Evolutionary conservation across 2,329 filamentous ascomycete species (phyloP).

Genomic region (Proliferodiscus dingleyae): DNA sequence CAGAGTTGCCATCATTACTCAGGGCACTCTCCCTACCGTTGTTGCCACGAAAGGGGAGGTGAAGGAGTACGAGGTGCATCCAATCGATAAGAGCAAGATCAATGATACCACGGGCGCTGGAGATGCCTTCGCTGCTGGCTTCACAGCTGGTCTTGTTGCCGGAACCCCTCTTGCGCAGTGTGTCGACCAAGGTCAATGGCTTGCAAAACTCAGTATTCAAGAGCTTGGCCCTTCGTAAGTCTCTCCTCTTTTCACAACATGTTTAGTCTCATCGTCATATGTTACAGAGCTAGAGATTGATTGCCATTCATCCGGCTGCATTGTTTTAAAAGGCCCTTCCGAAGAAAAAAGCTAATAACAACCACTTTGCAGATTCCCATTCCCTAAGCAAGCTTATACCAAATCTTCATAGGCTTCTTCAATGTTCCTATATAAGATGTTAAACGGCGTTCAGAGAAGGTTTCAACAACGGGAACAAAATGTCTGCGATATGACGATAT

Average conservation of each 20-base stretch:
- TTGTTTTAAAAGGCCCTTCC: not conserved
- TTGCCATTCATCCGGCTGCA: slow-evolving; percentile 2
- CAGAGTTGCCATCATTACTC: slow-evolving; percentile 86
- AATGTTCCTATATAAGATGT: slow-evolving; percentile 32
- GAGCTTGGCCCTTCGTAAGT: slow-evolving; percentile 94
- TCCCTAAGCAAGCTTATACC: slow-evolving; percentile 71
- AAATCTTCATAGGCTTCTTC: slow-evolving; percentile 38
- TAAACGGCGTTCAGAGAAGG: slow-evolving; percentile 45
- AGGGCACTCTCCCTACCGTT: slow-evolving; percentile 87
- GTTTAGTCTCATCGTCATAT: slow-evolving; percentile 3
- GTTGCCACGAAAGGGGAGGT: slow-evolving; percentile 72
- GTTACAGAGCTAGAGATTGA: not conserved
- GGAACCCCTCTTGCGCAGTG: slow-evolving; percentile 73
- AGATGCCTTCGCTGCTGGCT: slow-evolving; percentile 93
- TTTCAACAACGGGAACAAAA: slow-evolving; percentile 48
- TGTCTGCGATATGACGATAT: slow-evolving; percentile 29
- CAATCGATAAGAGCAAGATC: slow-evolving; percentile 73
- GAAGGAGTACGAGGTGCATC: slow-evolving; percentile 75
- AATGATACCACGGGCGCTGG: slow-evolving; percentile 96
- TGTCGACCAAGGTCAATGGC: slow-evolving; percentile 94
- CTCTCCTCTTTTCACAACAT: slow-evolving; percentile 12
- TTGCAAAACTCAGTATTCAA: slow-evolving; percentile 88
- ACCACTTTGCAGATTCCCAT: slow-evolving; percentile 59
- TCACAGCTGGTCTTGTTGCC: slow-evolving; percentile 83
- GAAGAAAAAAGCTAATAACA: slow-evolving; percentile 20